phyloP scores from a whole-genome alignment of 2,329 filamentous ascomycete genomes.

The Ophiostoma fasciatum region DNA sequence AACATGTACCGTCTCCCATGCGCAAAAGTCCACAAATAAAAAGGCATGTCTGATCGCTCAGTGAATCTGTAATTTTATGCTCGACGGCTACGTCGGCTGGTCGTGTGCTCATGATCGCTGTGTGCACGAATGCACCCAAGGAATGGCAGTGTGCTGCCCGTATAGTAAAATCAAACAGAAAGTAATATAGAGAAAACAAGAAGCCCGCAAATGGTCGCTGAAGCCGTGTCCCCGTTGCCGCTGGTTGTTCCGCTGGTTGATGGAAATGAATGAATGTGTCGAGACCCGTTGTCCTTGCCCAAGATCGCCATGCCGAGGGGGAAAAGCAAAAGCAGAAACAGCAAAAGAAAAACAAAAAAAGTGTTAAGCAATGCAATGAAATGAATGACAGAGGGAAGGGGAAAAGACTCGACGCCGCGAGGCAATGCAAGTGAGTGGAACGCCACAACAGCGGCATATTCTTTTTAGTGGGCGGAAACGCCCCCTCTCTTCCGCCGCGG shows the following conservation, averaged over 20 bases:
- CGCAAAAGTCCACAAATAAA: too few relatives aligned
- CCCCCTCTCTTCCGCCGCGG: too few relatives aligned
- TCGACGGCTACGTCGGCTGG: too few relatives aligned
- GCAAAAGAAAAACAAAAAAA: conserved; percentile 6
- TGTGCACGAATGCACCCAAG: conserved; percentile 1
- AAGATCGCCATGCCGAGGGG: conserved; percentile 3
- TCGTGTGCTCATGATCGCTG: conserved; percentile 3
- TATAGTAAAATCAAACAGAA: conserved; percentile 1
- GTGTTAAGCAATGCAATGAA: too few relatives aligned
- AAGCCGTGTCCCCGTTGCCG: not conserved
- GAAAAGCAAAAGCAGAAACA: conserved; percentile 3
- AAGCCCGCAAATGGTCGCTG: not conserved
- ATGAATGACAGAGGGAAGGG: too few relatives aligned
- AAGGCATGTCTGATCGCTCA: too few relatives aligned
- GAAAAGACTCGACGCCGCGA: not conserved
- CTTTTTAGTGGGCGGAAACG: too few relatives aligned
- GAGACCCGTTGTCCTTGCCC: not conserved
- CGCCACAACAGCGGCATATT: too few relatives aligned
- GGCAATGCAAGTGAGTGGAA: not conserved
- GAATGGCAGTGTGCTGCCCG: not conserved
- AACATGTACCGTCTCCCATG: too few relatives aligned
- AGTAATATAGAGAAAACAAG: not conserved
- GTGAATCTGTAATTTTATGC: too few relatives aligned
- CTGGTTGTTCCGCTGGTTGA: not conserved
- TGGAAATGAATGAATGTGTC: not conserved